Base-by-base conservation (phyloP, 176 grass and related monocot species). In the Dendrocalamus sinicus region DNA sequence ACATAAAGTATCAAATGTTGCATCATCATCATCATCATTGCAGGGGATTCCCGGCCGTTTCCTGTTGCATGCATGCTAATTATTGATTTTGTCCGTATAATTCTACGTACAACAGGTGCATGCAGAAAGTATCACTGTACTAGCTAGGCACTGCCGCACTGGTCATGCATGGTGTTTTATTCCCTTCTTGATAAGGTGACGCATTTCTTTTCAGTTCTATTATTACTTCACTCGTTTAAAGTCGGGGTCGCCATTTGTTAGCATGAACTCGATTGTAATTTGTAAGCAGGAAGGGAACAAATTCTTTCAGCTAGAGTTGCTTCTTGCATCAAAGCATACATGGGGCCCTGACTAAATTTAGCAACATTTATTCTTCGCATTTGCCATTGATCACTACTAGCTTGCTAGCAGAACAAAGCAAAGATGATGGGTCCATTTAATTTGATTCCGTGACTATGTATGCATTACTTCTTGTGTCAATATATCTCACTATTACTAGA, bases 1-100 rank as follows among this genome's bases (percentile, higher is more conserved):
- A 71, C 83, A 85, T 78, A 84, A 93, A 90, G 88, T 78, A 90
- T 93, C 91, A 88, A 67, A 93, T 30, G 76, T 89, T 83, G 72
- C 35, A 91, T 94, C 86, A 55, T 41, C 78, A 90, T 86, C 78
- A 88, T 86, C 89, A 93, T 93, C 81, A 70, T 87, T 71, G 82
- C 72, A 84, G 48, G 68, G 24, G 69, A 87, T 87, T 76, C 46
- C 46, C 24, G 23, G 47, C 68, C 50, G 60, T 71, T 89, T 23
- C 77, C 64, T 55, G 30, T 76, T 71, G 67, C 40, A 41, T 47
- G 45, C 85, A 37, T 75, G 76, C 72, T 53, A 28, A 73, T 35
- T 76, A 40, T 22, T 13, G 19, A 7, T 57, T 75, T 51, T 75
- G 48, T 12, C 30, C 51, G 17, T 76, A 79, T 47, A 78, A 70